Base-by-base conservation (phyloP, 176 grass and related monocot genomes). In the Ampelocalamus luodianensis region DNA sequence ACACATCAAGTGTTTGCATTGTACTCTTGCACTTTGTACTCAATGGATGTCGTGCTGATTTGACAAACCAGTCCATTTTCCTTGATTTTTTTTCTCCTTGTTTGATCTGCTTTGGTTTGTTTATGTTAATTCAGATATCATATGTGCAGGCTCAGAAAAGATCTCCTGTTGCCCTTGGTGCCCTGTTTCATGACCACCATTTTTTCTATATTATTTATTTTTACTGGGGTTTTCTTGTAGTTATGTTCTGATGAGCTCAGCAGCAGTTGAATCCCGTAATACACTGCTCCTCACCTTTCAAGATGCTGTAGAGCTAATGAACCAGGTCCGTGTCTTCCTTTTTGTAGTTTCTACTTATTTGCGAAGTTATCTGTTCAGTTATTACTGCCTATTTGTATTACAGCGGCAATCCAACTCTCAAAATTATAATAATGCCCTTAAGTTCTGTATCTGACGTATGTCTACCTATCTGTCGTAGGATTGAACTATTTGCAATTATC, bases 191-290 rank as follows among this genome's bases (percentile, higher is more conserved):
- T 59, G 95, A 95, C 72, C 95, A 97, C 74, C 83, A n/a, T 97
- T 69, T 95, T 87, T 42, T 90, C 87, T 77, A 88, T 95, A 70
- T 62, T 97, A 77, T 93, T 95, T 66, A 82, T 86, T 82, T 97
- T 93, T 81, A 90, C 95, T 80, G 92, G 90, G 23, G 71, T 97
- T 80, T 97, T 89, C 75, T 95, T 71, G 95, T 95, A 91, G 95
- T 63, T 93, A 93, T 80, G 80, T 92, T 53, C 85, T 97, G 5
- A 44, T 97, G 79, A 94, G 83, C 79, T 93, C 91, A n/a, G 92
- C 89, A 45, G 95, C 83, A 60, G 74, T 78, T 67, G 92, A 95
- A 79, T 88, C 91, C 13, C 88, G 73, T 67, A 79, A 77, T 39
- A 59, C 80, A 72, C 39, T 87, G 58, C 20, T 80, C 26, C 8